Evolutionary conservation across 1,284 basidiomycete species (phyloP), one percentile per base, ranked within the genome.

Genomic region (Trichosporon asahii): DNA sequence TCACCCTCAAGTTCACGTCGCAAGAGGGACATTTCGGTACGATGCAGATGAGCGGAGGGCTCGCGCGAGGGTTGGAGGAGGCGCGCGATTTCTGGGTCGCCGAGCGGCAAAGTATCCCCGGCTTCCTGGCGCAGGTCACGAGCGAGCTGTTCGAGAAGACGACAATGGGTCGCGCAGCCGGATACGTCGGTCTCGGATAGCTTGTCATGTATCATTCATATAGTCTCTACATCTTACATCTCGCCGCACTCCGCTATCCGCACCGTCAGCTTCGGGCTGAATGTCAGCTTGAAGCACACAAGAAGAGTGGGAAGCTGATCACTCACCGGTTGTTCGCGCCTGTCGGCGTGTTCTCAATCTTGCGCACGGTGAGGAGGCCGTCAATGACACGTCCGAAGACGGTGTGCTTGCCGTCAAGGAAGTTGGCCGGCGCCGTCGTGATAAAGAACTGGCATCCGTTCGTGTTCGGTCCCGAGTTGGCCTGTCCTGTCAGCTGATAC

Each of bases 401-500:
- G 72, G 93, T 90, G 81, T 98, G 95, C 80, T 97, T 98, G 66
- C 91, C 91, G 79, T 98, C 94, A 53, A 98, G 87, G 82, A 98
- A 99, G 75, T 94, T 92, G 73, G 94, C 95, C 70, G 92, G 91
- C 15, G 90, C 93, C 0, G 93, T 94, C 0, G 96, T 99, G 78
- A 99, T 91, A 86, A 99, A 99, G 86, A 99, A 99, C 89, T 97
- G 77, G 18, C 92, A 96, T 2, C 95, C 95, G 77, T 98, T 97
- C 4, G 94, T 95, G 78, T 92, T 90, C 0, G 91, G 88, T 2
- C 94, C 94, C 0, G 94, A 95, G 83, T 97, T 97, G 0, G 94
- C 94, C 93, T 95, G 75, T 0, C 15, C 29, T 61, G 27, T 31
- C 27, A 31, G 29, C 57, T 31, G 2, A 12, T 12, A 29, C 25